Evolutionary conservation across 768 basidiomycete species (phyloP), one percentile per base, ranked within the genome.

Genomic region (Lepiota brunneoincarnata): DNA sequence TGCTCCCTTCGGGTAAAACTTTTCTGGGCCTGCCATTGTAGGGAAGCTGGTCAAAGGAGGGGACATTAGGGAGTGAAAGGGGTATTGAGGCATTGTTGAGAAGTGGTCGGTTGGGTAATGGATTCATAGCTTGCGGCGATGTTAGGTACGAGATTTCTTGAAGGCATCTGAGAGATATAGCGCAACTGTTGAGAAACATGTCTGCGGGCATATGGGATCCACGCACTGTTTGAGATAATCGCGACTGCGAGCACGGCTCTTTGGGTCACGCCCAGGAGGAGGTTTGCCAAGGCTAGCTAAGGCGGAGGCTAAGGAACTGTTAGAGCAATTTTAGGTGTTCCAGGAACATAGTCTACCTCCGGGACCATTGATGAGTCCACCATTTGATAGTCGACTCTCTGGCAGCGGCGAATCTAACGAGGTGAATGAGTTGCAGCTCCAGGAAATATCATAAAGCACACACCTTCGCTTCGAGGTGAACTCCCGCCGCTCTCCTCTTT

Each of bases 101-200:
- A 53, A 93, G 76, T 2, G 91, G 89, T 62, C 92, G 83, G 56
- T 93, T 90, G 2, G 93, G 93, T 47, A 98, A 77, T 40, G 97
- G 97, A 67, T 99, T 99, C 81, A 98, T 88, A 5, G 97, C 95
- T 68, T 97, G 91, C 1, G 93, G 87, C 0, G 96, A 98, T 1
- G 97, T 99, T 50, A 99, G 76, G 71, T 99, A 99, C 11, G 92
- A 91, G 60, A 99, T 91, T 77, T 99, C 97, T 73, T 98, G 97
- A 21, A 99, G 77, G 72, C 97, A 98, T 72, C 91, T 94, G 47
- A 11, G 35, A 28, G 58, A 23, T 23, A 49, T 15, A 5, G 24
- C 12, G 5, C 51, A 26, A 47, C 35, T 37, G 50, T 28, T 18
- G 20, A 35, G 47, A 24, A 15, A 21, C 26, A 37, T 11, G 28